Percentiles rank a stretch among this genome's conserved stretches.
Evolutionary conservation across 2,329 filamentous ascomycete species (phyloP).

Genomic region (Beauveria brongniartii): DNA sequence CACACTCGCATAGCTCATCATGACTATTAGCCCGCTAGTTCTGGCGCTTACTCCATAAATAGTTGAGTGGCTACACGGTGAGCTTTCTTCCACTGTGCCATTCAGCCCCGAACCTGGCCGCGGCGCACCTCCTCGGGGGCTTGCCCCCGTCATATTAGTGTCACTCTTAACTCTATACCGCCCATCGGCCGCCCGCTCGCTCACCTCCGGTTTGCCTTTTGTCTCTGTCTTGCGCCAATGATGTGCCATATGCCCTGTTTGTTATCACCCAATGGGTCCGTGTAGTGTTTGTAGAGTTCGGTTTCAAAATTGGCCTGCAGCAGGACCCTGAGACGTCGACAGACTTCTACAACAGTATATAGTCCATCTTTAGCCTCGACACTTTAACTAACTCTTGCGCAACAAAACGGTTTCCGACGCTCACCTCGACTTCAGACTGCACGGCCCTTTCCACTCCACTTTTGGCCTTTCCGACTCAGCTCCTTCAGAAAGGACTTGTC

Average conservation of each 20-base stretch:
- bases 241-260: neutral
- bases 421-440: neutral
- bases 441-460: slow-evolving; percentile 3
- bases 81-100: neutral
- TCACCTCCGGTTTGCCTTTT: neutral
- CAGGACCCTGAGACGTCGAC: neutral
- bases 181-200: slow-evolving; percentile 1
- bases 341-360: neutral
- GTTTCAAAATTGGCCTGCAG: neutral
- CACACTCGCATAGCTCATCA: neutral
- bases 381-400: neutral
- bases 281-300: neutral
- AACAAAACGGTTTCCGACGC: neutral
- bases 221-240: slow-evolving; percentile 18
- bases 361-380: neutral
- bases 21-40: neutral
- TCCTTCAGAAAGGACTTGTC: neutral
- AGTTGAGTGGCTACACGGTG: neutral
- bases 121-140: too few species aligned
- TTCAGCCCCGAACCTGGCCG: neutral
- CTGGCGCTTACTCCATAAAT: slow-evolving; percentile 10
- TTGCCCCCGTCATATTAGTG: neutral
- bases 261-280: slow-evolving; percentile 1
- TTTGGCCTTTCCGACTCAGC: neutral
- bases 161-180: slow-evolving; percentile 1